Evolutionary conservation across 306 rosid species (phyloP).

Genomic region (Vicia villosa): DNA sequence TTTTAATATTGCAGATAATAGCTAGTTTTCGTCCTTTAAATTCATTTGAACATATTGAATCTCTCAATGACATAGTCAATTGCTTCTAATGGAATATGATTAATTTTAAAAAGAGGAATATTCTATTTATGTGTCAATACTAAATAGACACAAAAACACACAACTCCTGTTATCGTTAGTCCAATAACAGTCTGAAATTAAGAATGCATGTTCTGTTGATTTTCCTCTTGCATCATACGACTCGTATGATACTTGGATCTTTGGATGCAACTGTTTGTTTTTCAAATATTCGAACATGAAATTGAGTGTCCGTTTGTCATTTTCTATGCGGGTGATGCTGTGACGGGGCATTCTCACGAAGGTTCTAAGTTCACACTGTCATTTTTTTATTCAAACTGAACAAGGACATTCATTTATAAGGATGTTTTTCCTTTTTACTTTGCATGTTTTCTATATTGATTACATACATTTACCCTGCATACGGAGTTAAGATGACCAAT

Average conservation of each 20-base stretch:
- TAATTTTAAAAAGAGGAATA: not conserved
- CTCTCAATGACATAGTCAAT: not conserved
- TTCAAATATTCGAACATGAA: not conserved
- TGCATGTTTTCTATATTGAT: not conserved
- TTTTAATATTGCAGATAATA: not conserved
- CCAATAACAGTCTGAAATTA: not conserved
- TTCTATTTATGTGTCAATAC: not conserved
- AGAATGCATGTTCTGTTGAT: conserved; percentile 3
- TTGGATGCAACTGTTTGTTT: not conserved
- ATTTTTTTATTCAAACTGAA: not conserved
- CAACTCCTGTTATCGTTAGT: conserved; percentile 4
- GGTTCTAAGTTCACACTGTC: not conserved
- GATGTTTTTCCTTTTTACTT: not conserved
- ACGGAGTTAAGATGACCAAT: not conserved
- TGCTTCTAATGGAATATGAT: not conserved
- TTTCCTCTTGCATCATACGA: conserved; percentile 1
- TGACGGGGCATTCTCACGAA: not conserved
- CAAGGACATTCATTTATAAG: not conserved
- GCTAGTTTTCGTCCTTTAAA: not conserved
- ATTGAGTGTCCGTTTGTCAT: not conserved
- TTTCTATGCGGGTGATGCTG: not conserved
- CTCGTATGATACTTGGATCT: not conserved
- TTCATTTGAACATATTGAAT: not conserved
- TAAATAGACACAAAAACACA: not conserved
- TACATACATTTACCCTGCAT: not conserved